Evolutionary conservation across 2,329 filamentous ascomycete genomes (phyloP).

Genomic region (Fonsecaea pedrosoi): DNA sequence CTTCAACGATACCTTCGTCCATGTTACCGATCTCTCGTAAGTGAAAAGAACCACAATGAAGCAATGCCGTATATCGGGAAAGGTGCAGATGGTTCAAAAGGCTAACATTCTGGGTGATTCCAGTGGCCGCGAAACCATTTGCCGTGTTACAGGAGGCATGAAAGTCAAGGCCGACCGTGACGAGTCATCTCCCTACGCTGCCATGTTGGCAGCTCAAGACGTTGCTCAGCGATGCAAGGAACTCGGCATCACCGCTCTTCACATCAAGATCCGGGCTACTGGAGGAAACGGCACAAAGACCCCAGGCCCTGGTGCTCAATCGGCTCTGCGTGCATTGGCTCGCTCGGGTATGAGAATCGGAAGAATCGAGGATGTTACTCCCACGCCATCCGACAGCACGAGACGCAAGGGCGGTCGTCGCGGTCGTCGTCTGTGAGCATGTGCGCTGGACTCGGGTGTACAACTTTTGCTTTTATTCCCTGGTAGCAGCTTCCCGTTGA

Average conservation of each 20-base stretch:
- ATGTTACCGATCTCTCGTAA: slow-evolving; percentile 98
- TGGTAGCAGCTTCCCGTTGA: neutral
- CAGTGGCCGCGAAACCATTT: slow-evolving; percentile 99
- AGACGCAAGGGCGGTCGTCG: slow-evolving; percentile 99
- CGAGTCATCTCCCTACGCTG: slow-evolving; percentile 99
- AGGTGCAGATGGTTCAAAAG: slow-evolving; percentile 51
- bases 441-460: slow-evolving; percentile 11
- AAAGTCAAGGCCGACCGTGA: slow-evolving; percentile 99
- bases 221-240: slow-evolving; percentile 90
- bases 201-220: slow-evolving; percentile 99
- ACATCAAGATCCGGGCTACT: slow-evolving; percentile 99
- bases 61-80: slow-evolving; percentile 7
- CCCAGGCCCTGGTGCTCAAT: slow-evolving; percentile 98
- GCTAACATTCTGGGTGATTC: slow-evolving; percentile 73
- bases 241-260: slow-evolving; percentile 89
- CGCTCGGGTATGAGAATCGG: slow-evolving; percentile 99
- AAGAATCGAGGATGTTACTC: slow-evolving; percentile 99
- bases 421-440: slow-evolving; percentile 97
- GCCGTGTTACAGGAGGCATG: slow-evolving; percentile 99
- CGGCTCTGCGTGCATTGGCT: slow-evolving; percentile 96
- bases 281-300: slow-evolving; percentile 99
- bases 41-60: slow-evolving; percentile 47
- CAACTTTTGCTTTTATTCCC: slow-evolving; percentile 10
- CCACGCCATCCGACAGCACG: slow-evolving; percentile 98
- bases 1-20: slow-evolving; percentile 93